These are phyloP conservation scores for Kuraishia molischiana DNA, from an alignment of 805 yeast genomes.

Conservation along the genomic window DNA sequence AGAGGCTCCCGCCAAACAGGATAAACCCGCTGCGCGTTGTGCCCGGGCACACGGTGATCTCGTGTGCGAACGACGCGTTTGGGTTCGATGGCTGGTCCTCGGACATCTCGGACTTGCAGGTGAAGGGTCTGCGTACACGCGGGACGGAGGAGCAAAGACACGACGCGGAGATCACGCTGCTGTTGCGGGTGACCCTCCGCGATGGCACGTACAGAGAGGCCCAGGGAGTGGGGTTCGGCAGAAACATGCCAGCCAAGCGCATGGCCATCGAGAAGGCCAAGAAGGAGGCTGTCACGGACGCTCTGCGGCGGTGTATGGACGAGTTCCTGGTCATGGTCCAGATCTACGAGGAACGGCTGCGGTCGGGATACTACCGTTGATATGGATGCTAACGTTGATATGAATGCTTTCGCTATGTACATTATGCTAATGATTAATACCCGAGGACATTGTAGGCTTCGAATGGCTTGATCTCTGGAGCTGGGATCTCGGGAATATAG, in stretches of 20 bases:
- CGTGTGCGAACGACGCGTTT: constrained; percentile 35
- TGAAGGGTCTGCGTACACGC: constrained; percentile 5
- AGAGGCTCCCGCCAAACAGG: background rate
- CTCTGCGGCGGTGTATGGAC: constrained; percentile 30
- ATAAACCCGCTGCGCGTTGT: constrained; percentile 2
- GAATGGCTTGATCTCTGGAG: constrained; percentile 57
- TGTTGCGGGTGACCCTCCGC: constrained; percentile 24
- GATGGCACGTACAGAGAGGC: constrained; percentile 33
- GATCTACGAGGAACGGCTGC: constrained; percentile 16
- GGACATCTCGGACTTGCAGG: constrained; percentile 17
- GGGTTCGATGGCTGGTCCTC: constrained; percentile 46
- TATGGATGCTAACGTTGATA: background rate
- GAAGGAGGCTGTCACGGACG: constrained; percentile 39
- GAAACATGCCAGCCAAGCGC: constrained; percentile 22
- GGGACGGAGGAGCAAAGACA: constrained; percentile 12
- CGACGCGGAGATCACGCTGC: constrained; percentile 15
- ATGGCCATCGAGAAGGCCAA: constrained; percentile 27
- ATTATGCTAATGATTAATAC: constrained; percentile 27
- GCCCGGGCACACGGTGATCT: constrained; percentile 15
- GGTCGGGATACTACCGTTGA: background rate
- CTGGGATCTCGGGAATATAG: constrained; percentile 64
- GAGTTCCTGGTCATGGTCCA: constrained; percentile 20
- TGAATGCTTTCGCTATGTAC: background rate
- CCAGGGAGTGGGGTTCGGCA: constrained; percentile 29
- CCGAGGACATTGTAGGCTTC: constrained; percentile 50